These are phyloP conservation scores for Stagonosporopsis tanaceti DNA, from an alignment of 2,329 filamentous ascomycete species.

Conservation along the genomic window DNA sequence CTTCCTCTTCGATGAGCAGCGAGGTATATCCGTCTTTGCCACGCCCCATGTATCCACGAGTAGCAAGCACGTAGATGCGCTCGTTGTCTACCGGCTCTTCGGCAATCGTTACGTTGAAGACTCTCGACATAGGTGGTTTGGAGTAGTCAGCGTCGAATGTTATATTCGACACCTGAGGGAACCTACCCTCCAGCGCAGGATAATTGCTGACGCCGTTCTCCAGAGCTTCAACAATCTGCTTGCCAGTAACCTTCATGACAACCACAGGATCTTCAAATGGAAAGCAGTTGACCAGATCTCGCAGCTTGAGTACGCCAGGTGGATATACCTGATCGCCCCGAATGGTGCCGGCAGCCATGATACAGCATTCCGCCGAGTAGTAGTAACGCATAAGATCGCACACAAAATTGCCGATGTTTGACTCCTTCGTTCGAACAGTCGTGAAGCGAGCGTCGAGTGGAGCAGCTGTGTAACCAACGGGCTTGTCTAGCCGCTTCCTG, in stretches of 20 bases:
- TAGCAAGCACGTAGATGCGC: constrained; percentile 75
- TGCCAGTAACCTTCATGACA: constrained; percentile 74
- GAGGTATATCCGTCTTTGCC: constrained; percentile 86
- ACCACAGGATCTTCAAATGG: constrained; percentile 92
- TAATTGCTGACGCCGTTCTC: constrained; percentile 85
- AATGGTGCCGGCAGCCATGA: constrained; percentile 29
- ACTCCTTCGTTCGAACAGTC: constrained; percentile 78
- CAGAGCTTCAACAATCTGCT: constrained; percentile 77
- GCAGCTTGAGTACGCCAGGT: constrained; percentile 77
- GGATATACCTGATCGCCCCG: constrained; percentile 79
- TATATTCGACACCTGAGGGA: constrained; percentile 88
- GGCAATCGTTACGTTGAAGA: constrained; percentile 69
- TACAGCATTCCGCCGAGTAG: constrained; percentile 76
- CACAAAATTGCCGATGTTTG: constrained; percentile 89
- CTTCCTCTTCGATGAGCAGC: constrained; percentile 77
- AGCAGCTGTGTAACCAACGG: constrained; percentile 79
- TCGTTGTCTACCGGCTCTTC: constrained; percentile 68
- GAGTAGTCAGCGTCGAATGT: constrained; percentile 74
- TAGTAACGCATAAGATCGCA: constrained; percentile 90
- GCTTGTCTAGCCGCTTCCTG: constrained; percentile 79
- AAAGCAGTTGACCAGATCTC: constrained; percentile 88
- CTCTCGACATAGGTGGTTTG: constrained; percentile 66
- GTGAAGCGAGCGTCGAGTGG: constrained; percentile 87
- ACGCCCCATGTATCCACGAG: constrained; percentile 86
- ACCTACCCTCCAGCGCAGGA: constrained; percentile 82